Evolutionary conservation across 805 yeast genomes (phyloP).

Genomic region (Lipomyces mesembrius): DNA sequence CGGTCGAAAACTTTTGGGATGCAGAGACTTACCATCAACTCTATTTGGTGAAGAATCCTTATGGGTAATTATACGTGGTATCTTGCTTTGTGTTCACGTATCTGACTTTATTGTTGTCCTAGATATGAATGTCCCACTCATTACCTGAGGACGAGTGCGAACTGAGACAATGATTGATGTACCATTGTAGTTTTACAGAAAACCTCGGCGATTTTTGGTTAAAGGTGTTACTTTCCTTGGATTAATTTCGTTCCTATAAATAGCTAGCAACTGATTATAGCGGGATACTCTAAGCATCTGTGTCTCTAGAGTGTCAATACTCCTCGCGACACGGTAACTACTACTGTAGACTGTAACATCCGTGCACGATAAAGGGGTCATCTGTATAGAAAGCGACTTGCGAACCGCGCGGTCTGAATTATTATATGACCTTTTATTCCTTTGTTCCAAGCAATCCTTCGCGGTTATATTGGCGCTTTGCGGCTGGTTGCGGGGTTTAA

Average conservation of each 20-base stretch:
- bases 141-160: constrained; percentile 61
- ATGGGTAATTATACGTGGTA: constrained; percentile 54
- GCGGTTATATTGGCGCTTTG: not conserved
- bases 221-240: not conserved
- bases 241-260: not conserved
- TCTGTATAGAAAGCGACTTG: too few relatives aligned
- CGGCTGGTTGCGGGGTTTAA: constrained; percentile 1
- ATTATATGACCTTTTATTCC: too few relatives aligned
- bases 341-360: too few relatives aligned
- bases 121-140: constrained; percentile 84
- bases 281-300: not conserved
- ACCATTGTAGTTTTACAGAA: not conserved
- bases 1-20: constrained; percentile 74
- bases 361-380: too few relatives aligned
- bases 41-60: constrained; percentile 78
- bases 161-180: not conserved
- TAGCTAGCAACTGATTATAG: not conserved
- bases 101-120: not conserved
- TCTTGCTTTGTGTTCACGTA: not conserved
- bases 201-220: not conserved
- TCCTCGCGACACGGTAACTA: too few relatives aligned
- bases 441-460: too few relatives aligned
- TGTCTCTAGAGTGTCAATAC: too few relatives aligned
- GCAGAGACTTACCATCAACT: constrained; percentile 96
- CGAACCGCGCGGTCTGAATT: too few relatives aligned